Conservation (phyloP, 2,329 filamentous ascomycete species). For the Arachnopeziza araneosa region DNA sequence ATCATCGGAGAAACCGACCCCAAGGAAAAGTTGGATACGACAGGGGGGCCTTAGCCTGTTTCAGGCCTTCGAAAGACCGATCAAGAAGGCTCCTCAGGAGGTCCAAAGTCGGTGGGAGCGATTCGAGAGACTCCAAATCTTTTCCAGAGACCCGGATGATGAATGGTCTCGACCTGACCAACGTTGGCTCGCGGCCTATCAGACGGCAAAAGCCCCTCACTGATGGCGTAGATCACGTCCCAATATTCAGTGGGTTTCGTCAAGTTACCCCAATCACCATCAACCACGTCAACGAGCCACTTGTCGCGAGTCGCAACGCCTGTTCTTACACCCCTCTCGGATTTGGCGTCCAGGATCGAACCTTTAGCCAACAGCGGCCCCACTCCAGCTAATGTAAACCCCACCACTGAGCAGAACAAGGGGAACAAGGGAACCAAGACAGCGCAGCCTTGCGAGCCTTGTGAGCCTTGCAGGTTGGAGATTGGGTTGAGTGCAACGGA, state of each 20-base stretch:
- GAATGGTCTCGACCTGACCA: constrained; percentile 3
- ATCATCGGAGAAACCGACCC: constrained; percentile 16
- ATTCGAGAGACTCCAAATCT: neutral
- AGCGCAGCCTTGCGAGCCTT: constrained; percentile 13
- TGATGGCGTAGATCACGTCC: constrained; percentile 16
- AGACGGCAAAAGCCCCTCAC: constrained; percentile 16
- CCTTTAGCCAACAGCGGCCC: constrained; percentile 23
- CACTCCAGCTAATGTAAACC: constrained; percentile 7
- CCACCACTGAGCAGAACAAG: neutral
- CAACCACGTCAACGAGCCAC: constrained; percentile 27
- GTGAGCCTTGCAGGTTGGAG: constrained; percentile 8
- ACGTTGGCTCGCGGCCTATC: constrained; percentile 15
- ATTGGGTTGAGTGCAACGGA: neutral
- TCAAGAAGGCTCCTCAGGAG: neutral
- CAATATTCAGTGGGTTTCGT: constrained; percentile 13
- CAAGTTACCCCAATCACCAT: constrained; percentile 27
- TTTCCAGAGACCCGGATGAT: neutral
- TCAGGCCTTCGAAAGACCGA: constrained; percentile 18
- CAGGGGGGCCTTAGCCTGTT: constrained; percentile 26
- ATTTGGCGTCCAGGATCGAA: constrained; percentile 20
- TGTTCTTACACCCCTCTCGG: constrained; percentile 8
- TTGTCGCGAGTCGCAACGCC: constrained; percentile 4
- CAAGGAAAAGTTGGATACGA: constrained; percentile 17
- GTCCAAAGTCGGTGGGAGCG: neutral
- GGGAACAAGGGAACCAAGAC: neutral